Evolutionary conservation across 2,329 filamentous ascomycete species (phyloP).

Genomic region (Ampelomyces quisqualis): DNA sequence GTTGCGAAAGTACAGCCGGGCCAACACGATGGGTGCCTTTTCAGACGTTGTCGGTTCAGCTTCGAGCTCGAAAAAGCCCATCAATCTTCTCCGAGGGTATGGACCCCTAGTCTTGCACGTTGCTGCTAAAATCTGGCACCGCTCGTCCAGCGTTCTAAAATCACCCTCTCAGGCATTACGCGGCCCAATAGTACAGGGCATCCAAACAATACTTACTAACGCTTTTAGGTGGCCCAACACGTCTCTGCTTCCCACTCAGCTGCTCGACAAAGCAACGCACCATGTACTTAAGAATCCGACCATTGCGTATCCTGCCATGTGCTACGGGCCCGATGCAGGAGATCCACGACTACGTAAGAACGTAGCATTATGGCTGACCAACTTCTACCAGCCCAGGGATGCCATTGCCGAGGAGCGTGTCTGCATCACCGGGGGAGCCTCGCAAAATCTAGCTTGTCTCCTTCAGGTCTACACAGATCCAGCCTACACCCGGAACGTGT

Average conservation of each 20-base stretch:
- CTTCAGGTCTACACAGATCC: constrained; percentile 81
- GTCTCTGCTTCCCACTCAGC: constrained; percentile 63
- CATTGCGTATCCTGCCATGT: constrained; percentile 64
- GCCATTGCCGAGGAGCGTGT: constrained; percentile 61
- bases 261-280: constrained; percentile 62
- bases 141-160: constrained; percentile 6
- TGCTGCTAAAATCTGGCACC: constrained; percentile 4
- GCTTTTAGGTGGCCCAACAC: constrained; percentile 66
- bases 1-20: constrained; percentile 11
- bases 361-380: constrained; percentile 69
- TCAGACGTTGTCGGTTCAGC: constrained; percentile 35
- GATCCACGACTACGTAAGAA: constrained; percentile 56
- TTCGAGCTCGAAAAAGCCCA: constrained; percentile 35
- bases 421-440: constrained; percentile 81
- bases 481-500: constrained; percentile 70
- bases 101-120: constrained; percentile 20
- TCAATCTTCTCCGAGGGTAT: constrained; percentile 41
- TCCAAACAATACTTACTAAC: constrained; percentile 19
- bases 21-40: constrained; percentile 27
- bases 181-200: constrained; percentile 13
- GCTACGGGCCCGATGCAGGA: constrained; percentile 78
- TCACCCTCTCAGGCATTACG: constrained; percentile 13
- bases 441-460: constrained; percentile 76
- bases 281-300: constrained; percentile 61
- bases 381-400: constrained; percentile 57